Evolutionary conservation across 1,284 basidiomycete genomes (phyloP).

Genomic region (Cystobasidium slooffiae): DNA sequence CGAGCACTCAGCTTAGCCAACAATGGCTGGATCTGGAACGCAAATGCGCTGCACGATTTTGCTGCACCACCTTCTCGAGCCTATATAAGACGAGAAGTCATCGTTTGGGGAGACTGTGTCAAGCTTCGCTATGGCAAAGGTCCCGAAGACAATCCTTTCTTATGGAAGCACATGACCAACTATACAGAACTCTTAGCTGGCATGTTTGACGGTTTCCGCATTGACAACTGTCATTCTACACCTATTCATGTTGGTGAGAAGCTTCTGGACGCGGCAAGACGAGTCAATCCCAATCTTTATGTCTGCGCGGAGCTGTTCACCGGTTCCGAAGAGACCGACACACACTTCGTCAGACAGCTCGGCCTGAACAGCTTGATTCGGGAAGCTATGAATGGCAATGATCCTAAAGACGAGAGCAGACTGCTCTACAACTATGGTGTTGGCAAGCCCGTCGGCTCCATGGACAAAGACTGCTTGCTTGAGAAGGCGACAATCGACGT

Average conservation of each 20-base stretch:
- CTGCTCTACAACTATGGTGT: slow-evolving; percentile 84
- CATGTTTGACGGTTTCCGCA: slow-evolving; percentile 90
- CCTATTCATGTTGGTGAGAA: slow-evolving; percentile 89
- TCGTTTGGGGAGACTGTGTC: slow-evolving; percentile 97
- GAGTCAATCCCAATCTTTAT: slow-evolving; percentile 87
- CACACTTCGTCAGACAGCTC: slow-evolving; percentile 83
- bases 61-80: slow-evolving; percentile 93
- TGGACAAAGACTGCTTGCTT: slow-evolving; percentile 84
- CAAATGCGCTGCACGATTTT: slow-evolving; percentile 92
- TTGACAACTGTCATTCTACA: slow-evolving; percentile 98
- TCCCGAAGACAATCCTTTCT: slow-evolving; percentile 83
- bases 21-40: slow-evolving; percentile 99
- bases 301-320: slow-evolving; percentile 97
- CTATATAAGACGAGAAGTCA: slow-evolving; percentile 92
- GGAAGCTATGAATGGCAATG: slow-evolving; percentile 86
- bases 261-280: slow-evolving; percentile 88
- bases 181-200: slow-evolving; percentile 80
- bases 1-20: slow-evolving; percentile 82
- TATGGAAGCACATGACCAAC: slow-evolving; percentile 90
- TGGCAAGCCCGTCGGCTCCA: slow-evolving; percentile 89
- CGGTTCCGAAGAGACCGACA: slow-evolving; percentile 89
- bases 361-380: slow-evolving; percentile 90
- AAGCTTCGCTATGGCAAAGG: slow-evolving; percentile 88
- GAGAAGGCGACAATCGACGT: slow-evolving; percentile 67
- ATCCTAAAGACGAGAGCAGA: slow-evolving; percentile 83